Conservation (phyloP, 1,139 yeast genomes). For the Lodderomyces orthopsilosis region DNA sequence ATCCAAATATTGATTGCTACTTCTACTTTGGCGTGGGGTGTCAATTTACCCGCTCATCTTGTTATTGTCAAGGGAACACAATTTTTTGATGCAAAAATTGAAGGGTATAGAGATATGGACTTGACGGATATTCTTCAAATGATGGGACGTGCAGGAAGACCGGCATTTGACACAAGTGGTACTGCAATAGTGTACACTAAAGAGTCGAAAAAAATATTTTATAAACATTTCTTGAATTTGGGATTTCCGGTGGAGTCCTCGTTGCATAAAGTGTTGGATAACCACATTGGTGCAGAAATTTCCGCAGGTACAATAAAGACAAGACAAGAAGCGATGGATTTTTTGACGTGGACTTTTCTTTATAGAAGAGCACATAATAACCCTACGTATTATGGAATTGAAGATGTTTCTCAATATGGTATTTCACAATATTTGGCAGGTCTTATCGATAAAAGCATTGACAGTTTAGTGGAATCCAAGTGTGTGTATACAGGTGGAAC, state of each 20-base stretch:
- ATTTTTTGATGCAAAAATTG: constrained; percentile 78
- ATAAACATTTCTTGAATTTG: constrained; percentile 88
- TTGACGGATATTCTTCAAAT: constrained; percentile 86
- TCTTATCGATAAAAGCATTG: constrained; percentile 69
- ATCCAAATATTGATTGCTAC: constrained; percentile 92
- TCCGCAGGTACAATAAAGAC: constrained; percentile 80
- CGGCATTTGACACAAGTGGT: constrained; percentile 94
- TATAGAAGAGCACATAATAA: constrained; percentile 92
- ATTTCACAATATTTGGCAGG: constrained; percentile 68
- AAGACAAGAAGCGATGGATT: constrained; percentile 88
- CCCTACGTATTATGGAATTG: constrained; percentile 92
- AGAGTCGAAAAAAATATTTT: constrained; percentile 86
- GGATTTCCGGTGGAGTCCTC: constrained; percentile 99
- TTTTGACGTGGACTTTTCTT: constrained; percentile 91
- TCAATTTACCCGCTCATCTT: constrained; percentile 89
- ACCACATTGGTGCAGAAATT: constrained; percentile 96
- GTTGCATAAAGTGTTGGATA: constrained; percentile 85
- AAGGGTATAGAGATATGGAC: constrained; percentile 83
- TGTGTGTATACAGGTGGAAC: constrained; percentile 62
- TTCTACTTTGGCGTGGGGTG: constrained; percentile 97
- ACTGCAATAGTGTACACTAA: constrained; percentile 92
- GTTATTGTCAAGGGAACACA: constrained; percentile 95
- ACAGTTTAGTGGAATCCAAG: constrained; percentile 64
- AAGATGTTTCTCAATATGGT: constrained; percentile 64
- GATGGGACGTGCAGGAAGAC: constrained; percentile 97